Evolutionary conservation across 306 rosid species (phyloP), one percentile per base, ranked within the genome.

Genomic region (Rosa persica): DNA sequence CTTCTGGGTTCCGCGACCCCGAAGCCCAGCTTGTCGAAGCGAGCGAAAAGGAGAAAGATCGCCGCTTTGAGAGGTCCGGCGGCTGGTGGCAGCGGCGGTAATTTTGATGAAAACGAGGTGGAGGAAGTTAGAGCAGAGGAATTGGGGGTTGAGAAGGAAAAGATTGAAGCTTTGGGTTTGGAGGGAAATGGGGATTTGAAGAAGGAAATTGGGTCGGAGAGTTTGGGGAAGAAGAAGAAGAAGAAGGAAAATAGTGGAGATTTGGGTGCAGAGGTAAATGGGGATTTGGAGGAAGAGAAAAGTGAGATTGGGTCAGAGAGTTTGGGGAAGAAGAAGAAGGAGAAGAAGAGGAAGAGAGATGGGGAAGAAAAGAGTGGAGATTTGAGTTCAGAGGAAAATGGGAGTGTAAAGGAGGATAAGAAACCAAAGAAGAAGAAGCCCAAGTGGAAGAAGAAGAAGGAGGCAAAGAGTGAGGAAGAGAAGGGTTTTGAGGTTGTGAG

Each of bases 21-120:
- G 78, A 88, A 73, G 71, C 83, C 86, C 85, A 83, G 81, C 79
- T 86, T 95, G 38, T 84, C 98, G n/a, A 95, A 95, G 91, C 74
- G 98, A 55, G 91, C 91, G 39, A 91, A 91, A 46, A 92, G 82
- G 51, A 81, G 97, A 80, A 83, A 89, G 72, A 13, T 74, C 67
- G 75, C 78, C 9, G 64, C 92, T 74, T 82, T 64, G 48, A 70
- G 83, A 4, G 86, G 51, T 44, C 5, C 84, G 5, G 78, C 75
- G 62, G 73, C 39, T 44, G 82, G 76, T 17, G 68, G 60, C 58
- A n/a, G 40, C 82, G 79, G 60, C 25, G 78, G 38, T 51, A 30
- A 13, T 23, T 57, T 19, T 22, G 83, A 80, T 10, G 76, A 68
- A 55, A 69, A 72, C 5, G 36, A 69, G 40, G 80, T 44, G 34